Percentiles rank a stretch among this genome's conserved stretches.
Conservation (phyloP, 768 basidiomycete genomes). For the Termitomyces sp. region DNA sequence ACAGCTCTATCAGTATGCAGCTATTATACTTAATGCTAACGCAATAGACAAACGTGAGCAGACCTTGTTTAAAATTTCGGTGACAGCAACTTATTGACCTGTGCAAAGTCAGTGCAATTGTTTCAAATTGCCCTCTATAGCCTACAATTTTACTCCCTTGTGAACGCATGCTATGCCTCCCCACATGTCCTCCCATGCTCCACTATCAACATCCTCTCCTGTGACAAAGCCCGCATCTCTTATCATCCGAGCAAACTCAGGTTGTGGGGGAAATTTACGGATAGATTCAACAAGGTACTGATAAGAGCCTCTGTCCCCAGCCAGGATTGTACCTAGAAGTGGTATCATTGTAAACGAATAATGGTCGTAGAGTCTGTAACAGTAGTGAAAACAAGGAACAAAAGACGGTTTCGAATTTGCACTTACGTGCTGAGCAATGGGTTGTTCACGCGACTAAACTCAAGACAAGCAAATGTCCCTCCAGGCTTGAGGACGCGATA, state of each 20-base stretch:
- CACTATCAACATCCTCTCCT: conserved; percentile 70
- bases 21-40: not conserved
- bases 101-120: not conserved
- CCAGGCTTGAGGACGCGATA: conserved; percentile 95
- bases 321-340: conserved; percentile 92
- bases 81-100: not conserved
- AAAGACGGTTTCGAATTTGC: not conserved
- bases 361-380: conserved; percentile 79
- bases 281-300: conserved; percentile 99
- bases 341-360: conserved; percentile 98
- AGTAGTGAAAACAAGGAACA: conserved; percentile 6
- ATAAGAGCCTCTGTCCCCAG: conserved; percentile 91
- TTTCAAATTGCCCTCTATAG: not conserved
- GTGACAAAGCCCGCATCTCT: conserved; percentile 79
- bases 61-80: not conserved
- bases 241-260: conserved; percentile 88
- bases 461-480: conserved; percentile 91
- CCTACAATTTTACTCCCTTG: conserved; percentile 75
- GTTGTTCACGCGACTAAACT: conserved; percentile 92
- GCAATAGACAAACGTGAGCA: too few species aligned
- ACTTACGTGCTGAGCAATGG: conserved; percentile 84
- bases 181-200: conserved; percentile 86
- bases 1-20: not conserved
- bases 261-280: conserved; percentile 86
- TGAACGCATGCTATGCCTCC: conserved; percentile 88